Evolutionary conservation across 257 asterid genomes (phyloP), one percentile per base, ranked within the genome.

Genomic region (Lithospermum erythrorhizon): DNA sequence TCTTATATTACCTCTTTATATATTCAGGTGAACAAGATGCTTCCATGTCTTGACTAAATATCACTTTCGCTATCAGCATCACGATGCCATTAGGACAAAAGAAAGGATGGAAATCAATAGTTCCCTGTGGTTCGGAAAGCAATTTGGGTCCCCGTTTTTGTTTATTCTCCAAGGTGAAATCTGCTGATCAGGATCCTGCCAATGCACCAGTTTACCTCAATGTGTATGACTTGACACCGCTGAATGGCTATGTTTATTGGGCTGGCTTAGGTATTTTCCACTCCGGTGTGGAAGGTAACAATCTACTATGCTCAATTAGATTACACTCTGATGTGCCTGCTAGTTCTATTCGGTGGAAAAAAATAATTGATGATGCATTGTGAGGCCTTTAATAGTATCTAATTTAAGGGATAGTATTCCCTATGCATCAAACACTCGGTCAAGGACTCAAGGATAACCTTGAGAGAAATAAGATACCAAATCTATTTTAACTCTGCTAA

Each of bases 211-310:
- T 90, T 64, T 81, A 75, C 71, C 94, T 90, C 72, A 90, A 90
- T 55, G 98, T 90, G 70, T 90, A 90, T 19, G 98, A 90, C 73
- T 78, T 90, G 76, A 90, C 96, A 35, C 85, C 96, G 2, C 72
- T 81, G 68, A 90, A 87, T 63, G 95, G 95, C 58, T 90, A 90
- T 61, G 83, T 87, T 69, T 87, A 87, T 59, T 90, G 98, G 98
- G 96, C 94, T 59, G 98, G 96, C 76, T 74, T 90, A 21, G 98
- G 98, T 9, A 87, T 90, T 74, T 90, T 87, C 68, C 98, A 90
- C 63, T 87, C 98, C 3, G 98, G 96, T n/a, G 91, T 87, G 18
- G 96, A 87, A 80, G 96, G 96, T 87, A 79, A 65, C 19, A 21
- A 15, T 22, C 53, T 51, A 13, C 52, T 41, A 3, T 27, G 29